Evolutionary conservation across 1,284 basidiomycete species (phyloP), one percentile per base, ranked within the genome.

Genomic region (Cryptococcus maquisensis): DNA sequence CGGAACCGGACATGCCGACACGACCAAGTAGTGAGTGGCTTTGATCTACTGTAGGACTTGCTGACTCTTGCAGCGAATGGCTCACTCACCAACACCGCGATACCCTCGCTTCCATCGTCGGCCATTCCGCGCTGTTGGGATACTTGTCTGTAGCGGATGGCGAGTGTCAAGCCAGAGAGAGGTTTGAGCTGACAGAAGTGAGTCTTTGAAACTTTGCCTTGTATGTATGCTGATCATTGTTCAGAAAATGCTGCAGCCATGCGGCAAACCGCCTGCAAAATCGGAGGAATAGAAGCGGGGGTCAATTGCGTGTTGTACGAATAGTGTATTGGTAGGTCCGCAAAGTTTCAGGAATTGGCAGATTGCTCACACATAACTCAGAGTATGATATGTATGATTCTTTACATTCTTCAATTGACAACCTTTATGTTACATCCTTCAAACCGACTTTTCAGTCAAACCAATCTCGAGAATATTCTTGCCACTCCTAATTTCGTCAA

Each of bases 211-310:
- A 28, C 10, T 43, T 10, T 13, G 16, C 10, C 15, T 37, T 15
- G 18, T 45, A 18, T 36, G 21, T 32, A 15, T 32, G 23, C 12
- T 12, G 15, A 45, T 42, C 16, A 24, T 23, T 12, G 21, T 24
- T 24, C 67, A 97, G 93, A 84, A 87, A 59, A 97, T 98, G 94
- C 80, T 98, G 41, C 94, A 98, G 73, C 95, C 95, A n/a, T 98
- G 92, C 68, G 95, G 94, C 0, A 91, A 91, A 40, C 94, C 95
- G 21, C 95, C 94, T 2, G 83, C 84, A 45, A 95, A 94, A 77
- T 90, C 94, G 61, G 93, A 97, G 56, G 88, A 91, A 32, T 78
- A 72, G 63, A 32, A 32, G 28, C 28, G 10, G 6, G 28, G 3
- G 28, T 10, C n/a, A n/a, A 32, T 32, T 32, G n/a, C n/a, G n/a